Base-by-base conservation (phyloP, 2,329 filamentous ascomycete species). In the Ophiosphaerella narmari region DNA sequence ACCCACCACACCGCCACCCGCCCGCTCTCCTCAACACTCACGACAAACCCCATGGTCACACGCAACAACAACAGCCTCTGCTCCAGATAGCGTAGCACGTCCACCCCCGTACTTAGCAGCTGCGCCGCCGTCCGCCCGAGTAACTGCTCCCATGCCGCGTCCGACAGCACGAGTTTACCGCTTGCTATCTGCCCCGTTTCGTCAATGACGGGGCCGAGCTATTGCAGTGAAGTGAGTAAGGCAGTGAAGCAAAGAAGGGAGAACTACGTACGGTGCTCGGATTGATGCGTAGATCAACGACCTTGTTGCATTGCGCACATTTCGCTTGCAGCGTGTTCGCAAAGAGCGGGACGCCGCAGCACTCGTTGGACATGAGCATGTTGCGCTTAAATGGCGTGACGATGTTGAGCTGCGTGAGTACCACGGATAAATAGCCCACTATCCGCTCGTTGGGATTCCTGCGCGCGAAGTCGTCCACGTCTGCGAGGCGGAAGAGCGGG, bases 31-130 rank as follows among this genome's bases (percentile, higher is more conserved):
- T 51, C 71, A 46, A 73, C 65, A 14, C 74, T 75, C 79, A 83
- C 81, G 1, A 80, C 83, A 62, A 86, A 83, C 5, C 79, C 74
- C 58, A 86, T 55, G 13, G 78, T 83, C 7, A 84, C 59, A 13
- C 82, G 75, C 41, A 81, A 66, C 54, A 80, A 84, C 12, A 80
- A 45, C 40, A 85, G 59, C 4, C 79, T 71, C 54, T 80, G 76
- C 56, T 86, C 80, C 5, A 85, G 63, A 37, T 75, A 73, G 46
- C 72, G 72, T n/a, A 84, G 53, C 14, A 74, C 71, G 11, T 78
- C 74, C 0, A 65, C 50, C 11, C 68, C 51, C 18, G 72, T 62
- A 7, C 50, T 53, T 2, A 78, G 77, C 70, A 84, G 57, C 39
- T 80, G 75, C 13, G 73, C 63, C 2, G 75, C 65, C 0, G 69